Evolutionary conservation across 2,329 filamentous ascomycete species (phyloP), one percentile per base, ranked within the genome.

Genomic region (Pseudogymnoascus sp.): DNA sequence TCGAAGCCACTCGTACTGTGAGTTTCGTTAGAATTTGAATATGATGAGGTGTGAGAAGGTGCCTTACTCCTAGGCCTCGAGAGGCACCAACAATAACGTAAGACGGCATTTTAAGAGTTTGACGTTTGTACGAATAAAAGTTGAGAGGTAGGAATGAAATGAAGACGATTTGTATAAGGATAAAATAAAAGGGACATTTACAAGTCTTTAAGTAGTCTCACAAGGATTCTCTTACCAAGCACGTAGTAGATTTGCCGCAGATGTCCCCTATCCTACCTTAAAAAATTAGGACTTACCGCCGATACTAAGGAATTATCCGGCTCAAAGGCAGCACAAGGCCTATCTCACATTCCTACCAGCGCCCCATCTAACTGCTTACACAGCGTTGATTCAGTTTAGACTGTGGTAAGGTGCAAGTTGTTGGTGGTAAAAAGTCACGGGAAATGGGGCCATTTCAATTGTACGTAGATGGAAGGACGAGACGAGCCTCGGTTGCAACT

Each of bases 1-100:
- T n/a, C 70, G 71, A 28, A 84, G 65, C 68, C 83, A 80, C 65
- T 77, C 80, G 61, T 76, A 82, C 81, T 83, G 38, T 5, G 50
- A 33, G 50, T 33, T 56, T 33, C 8, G 33, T 38, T 60, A 38
- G 18, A 60, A 60, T 25, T n/a, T 8, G 59, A 16, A 16, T 40
- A 18, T 60, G 18, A 60, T n/a, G 23, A 42, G 59, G 21, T 28
- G 38, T 42, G 18, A 4, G 38, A 60, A 42, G 11, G 28, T 18
- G 23, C 38, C 21, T 23, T 23, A 60, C 59, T 18, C 59, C 59
- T 3, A 60, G 38, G 33, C 59, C 59, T 25, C 33, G 33, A 28
- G 33, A 38, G 33, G 59, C 59, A 8, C 59, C 59, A 60, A 42
- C 38, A 42, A 60, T 14, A 37, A 60, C 59, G 31, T 60, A 60